Evolutionary conservation across 1,284 basidiomycete genomes (phyloP).

Genomic region (Irpex sp.): DNA sequence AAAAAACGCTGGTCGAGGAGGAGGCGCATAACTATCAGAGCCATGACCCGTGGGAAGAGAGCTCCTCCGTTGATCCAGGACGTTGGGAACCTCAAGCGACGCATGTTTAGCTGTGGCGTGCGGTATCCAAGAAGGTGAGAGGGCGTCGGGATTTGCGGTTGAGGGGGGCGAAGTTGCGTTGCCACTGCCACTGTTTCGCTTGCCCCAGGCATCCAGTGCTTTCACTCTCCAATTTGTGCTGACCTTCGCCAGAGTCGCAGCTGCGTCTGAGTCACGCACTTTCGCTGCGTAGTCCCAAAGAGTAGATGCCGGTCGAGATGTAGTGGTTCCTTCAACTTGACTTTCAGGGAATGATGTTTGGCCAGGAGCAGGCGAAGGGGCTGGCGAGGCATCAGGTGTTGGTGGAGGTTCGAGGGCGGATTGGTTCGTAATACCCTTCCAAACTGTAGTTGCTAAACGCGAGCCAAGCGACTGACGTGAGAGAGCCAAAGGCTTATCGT

Average conservation of each 20-base stretch:
- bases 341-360: conserved; percentile 1
- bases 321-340: neutral
- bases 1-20: conserved; percentile 56
- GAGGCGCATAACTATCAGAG: conserved; percentile 44
- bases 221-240: conserved; percentile 72
- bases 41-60: conserved; percentile 42
- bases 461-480: conserved; percentile 32
- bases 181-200: conserved; percentile 17
- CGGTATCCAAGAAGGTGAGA: conserved; percentile 11
- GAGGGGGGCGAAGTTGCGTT: conserved; percentile 4
- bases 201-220: conserved; percentile 38
- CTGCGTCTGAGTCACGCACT: conserved; percentile 66
- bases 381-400: conserved; percentile 19
- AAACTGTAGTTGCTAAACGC: conserved; percentile 56
- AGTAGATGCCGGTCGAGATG: conserved; percentile 24
- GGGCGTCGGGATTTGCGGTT: conserved; percentile 13
- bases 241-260: conserved; percentile 64
- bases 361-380: conserved; percentile 14
- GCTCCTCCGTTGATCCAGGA: conserved; percentile 27
- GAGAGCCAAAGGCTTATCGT: conserved; percentile 20
- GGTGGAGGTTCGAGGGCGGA: conserved; percentile 61
- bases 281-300: conserved; percentile 72
- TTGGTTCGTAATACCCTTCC: conserved; percentile 74
- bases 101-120: conserved; percentile 11
- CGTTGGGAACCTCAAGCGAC: conserved; percentile 16